Percentiles rank a stretch among this genome's conserved stretches.
These are phyloP conservation scores for Meyerozyma sp. DNA, from an alignment of 1,139 yeast species.

Conservation along the genomic window DNA sequence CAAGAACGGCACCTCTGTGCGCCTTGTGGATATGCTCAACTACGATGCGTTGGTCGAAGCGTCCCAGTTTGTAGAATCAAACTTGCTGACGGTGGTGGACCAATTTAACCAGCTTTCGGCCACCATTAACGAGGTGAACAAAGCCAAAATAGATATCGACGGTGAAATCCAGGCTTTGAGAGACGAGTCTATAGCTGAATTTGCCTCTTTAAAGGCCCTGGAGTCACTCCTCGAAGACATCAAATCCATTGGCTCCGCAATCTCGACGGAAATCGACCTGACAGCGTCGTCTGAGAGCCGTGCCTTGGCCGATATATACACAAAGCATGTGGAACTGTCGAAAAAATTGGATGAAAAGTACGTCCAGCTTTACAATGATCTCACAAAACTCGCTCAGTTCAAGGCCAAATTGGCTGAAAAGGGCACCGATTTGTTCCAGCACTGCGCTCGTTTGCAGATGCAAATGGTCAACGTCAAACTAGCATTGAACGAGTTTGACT, in stretches of 20 bases:
- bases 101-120: constrained; percentile 38
- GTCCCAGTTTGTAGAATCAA: constrained; percentile 18
- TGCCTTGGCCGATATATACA: constrained; percentile 10
- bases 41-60: constrained; percentile 18
- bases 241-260: constrained; percentile 4
- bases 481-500: constrained; percentile 17
- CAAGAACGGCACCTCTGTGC: constrained; percentile 12
- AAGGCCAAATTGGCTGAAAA: constrained; percentile 19
- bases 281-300: constrained; percentile 5
- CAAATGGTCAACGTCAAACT: constrained; percentile 29
- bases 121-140: constrained; percentile 19
- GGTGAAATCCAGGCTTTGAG: constrained; percentile 27
- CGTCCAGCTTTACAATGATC: constrained; percentile 10
- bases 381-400: constrained; percentile 18
- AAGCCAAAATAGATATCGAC: constrained; percentile 26
- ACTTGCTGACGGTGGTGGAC: constrained; percentile 28
- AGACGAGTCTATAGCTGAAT: constrained; percentile 28
- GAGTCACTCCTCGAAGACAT: constrained; percentile 2
- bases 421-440: constrained; percentile 23
- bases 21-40: constrained; percentile 22
- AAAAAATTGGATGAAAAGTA: constrained; percentile 11
- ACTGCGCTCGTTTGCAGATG: constrained; percentile 37
- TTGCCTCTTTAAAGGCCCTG: constrained; percentile 16
- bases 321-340: constrained; percentile 12
- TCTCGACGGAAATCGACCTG: constrained; percentile 15